Conservation (phyloP, 768 basidiomycete species). For the Lentinula lateritia region DNA sequence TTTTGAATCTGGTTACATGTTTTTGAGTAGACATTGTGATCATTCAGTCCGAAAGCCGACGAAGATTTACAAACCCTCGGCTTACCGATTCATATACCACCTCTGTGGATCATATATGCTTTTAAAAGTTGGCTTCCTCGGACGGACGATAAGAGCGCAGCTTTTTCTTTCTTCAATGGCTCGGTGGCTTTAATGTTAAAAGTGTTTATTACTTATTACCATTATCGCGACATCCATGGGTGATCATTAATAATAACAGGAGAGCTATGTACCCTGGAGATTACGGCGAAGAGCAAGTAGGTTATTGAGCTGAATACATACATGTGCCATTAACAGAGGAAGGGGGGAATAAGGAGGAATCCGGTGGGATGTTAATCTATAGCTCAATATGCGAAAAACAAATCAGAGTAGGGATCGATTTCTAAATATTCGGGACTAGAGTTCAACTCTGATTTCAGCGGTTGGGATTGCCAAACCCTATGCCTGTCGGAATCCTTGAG, state of each 20-base stretch:
- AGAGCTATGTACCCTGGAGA: neutral
- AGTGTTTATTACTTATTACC: neutral
- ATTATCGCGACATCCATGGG: neutral
- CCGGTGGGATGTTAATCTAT: neutral
- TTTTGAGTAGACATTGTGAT: neutral
- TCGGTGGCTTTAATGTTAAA: neutral
- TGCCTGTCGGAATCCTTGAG: constrained; percentile 36
- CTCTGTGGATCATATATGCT: constrained; percentile 1
- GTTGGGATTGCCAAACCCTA: constrained; percentile 49
- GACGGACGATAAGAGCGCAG: neutral
- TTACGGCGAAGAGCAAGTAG: neutral
- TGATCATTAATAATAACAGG: neutral
- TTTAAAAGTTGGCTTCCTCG: constrained; percentile 1
- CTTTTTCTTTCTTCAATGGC: no score
- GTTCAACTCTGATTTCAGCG: constrained; percentile 25
- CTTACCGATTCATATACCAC: neutral
- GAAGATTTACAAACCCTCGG: neutral
- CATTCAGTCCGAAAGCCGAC: constrained; percentile 5
- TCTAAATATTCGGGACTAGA: neutral
- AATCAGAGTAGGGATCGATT: constrained; percentile 8
- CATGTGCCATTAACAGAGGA: neutral
- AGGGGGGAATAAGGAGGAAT: no score
- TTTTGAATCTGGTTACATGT: neutral
- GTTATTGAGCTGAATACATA: neutral
- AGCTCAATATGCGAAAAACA: constrained; percentile 6